phyloP scores from a whole-genome alignment of 345 rosid genomes.

The Salix brachista region DNA sequence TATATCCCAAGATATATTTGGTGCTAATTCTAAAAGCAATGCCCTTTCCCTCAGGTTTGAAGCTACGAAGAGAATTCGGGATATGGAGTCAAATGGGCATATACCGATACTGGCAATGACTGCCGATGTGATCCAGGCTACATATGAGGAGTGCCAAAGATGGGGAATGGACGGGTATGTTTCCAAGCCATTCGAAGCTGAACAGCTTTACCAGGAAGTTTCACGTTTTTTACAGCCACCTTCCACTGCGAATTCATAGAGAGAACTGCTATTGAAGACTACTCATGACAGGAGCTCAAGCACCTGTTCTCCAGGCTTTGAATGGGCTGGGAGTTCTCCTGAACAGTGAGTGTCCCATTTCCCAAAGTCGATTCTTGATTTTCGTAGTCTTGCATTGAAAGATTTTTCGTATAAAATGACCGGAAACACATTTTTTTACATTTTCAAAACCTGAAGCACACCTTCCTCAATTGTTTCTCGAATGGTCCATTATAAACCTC shows the following conservation, averaged over 20 bases:
- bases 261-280: conserved; percentile 11
- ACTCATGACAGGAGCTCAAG: conserved; percentile 13
- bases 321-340: conserved; percentile 13
- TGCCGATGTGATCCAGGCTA: conserved; percentile 92
- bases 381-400: neutral
- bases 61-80: conserved; percentile 71
- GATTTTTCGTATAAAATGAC: neutral
- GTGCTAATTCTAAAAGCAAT: neutral
- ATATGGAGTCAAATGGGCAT: conserved; percentile 54
- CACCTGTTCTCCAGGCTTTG: conserved; percentile 17
- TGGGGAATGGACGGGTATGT: conserved; percentile 90
- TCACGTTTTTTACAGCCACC: conserved; percentile 52
- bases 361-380: neutral
- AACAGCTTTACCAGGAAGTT: conserved; percentile 69
- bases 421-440: no score
- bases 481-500: neutral
- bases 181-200: conserved; percentile 93
- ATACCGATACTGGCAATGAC: conserved; percentile 91
- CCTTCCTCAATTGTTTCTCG: neutral
- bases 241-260: conserved; percentile 15
- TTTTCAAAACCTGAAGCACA: no score
- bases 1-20: neutral
- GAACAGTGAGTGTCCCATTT: conserved; percentile 32
- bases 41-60: conserved; percentile 51
- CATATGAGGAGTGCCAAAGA: conserved; percentile 57